Percentiles rank a stretch among this genome's conserved stretches.
These are phyloP conservation scores for Blastobotrys malaysiensis DNA, from an alignment of 1,139 yeast genomes.

Conservation along the genomic window DNA sequence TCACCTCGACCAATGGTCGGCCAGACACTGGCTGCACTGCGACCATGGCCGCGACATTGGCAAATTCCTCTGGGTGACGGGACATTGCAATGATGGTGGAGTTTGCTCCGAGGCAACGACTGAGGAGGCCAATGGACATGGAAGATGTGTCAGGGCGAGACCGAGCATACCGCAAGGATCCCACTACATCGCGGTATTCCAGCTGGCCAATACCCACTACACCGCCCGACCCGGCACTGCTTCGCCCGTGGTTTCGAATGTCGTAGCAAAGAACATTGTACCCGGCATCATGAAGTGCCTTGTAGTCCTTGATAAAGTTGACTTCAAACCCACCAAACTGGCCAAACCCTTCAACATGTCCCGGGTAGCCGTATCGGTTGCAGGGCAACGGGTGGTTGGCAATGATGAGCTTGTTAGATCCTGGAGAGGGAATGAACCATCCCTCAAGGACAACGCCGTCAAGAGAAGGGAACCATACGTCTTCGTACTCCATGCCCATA, in stretches of 20 bases:
- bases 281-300: neutral
- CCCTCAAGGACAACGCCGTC: neutral
- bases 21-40: neutral
- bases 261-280: neutral
- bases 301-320: neutral
- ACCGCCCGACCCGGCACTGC: neutral
- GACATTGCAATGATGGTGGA: neutral
- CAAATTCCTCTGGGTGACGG: neutral
- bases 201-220: neutral
- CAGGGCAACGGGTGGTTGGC: neutral
- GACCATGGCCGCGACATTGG: neutral
- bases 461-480: neutral
- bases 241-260: neutral
- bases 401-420: neutral
- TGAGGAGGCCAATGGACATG: neutral
- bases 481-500: neutral
- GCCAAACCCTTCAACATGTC: neutral
- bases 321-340: neutral
- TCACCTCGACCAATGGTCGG: neutral
- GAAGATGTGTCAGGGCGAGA: neutral
- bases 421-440: neutral
- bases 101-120: neutral
- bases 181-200: neutral
- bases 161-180: neutral
- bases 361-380: neutral